Conservation (phyloP, 2,329 filamentous ascomycete species). For the Aphanoascus verrucosus region DNA sequence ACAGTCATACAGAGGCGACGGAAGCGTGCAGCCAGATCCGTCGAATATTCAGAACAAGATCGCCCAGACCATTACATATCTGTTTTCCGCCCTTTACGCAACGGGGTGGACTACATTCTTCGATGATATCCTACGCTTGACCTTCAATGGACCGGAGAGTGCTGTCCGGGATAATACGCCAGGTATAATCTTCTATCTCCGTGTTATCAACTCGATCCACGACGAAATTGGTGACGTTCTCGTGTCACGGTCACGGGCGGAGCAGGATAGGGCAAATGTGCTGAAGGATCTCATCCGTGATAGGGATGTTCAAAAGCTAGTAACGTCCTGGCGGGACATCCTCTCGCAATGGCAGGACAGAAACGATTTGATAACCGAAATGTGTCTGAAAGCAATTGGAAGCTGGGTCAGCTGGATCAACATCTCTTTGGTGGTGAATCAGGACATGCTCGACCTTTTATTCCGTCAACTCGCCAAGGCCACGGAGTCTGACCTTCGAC, state of each 20-base stretch:
- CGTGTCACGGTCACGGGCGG: conserved; percentile 62
- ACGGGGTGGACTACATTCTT: conserved; percentile 82
- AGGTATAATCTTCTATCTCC: conserved; percentile 77
- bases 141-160: conserved; percentile 49
- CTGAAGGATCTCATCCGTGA: conserved; percentile 83
- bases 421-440: conserved; percentile 84
- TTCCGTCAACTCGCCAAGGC: conserved; percentile 77
- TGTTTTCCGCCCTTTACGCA: conserved; percentile 80
- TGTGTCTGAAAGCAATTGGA: conserved; percentile 81
- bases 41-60: conserved; percentile 87
- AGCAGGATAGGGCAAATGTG: conserved; percentile 75
- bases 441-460: conserved; percentile 72
- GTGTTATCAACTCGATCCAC: conserved; percentile 79
- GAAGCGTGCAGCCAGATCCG: conserved; percentile 53
- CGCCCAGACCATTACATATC: conserved; percentile 85
- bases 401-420: conserved; percentile 99
- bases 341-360: conserved; percentile 63
- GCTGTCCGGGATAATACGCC: conserved; percentile 55
- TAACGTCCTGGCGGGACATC: conserved; percentile 83
- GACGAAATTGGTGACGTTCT: conserved; percentile 95
- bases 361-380: conserved; percentile 65
- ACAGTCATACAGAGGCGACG: conserved; percentile 55
- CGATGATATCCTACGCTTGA: conserved; percentile 74
- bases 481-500: conserved; percentile 47
- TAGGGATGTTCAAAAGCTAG: conserved; percentile 80